phyloP scores from a whole-genome alignment of 1,284 basidiomycete genomes.

The Neolentinus lepideus region DNA sequence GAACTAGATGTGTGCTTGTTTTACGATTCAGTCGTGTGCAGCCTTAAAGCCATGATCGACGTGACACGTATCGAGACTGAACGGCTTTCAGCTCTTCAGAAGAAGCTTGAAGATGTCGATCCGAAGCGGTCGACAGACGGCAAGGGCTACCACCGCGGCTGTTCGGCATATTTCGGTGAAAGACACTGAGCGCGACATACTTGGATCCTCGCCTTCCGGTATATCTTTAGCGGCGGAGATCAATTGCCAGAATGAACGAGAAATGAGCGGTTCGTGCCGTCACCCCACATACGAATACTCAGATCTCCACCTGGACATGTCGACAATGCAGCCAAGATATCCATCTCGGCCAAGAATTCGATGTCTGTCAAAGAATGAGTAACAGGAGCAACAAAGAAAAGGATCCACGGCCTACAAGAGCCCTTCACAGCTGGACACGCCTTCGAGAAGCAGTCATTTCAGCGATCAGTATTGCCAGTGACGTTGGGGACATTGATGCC shows the following conservation, averaged over 20 bases:
- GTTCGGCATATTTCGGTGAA: neutral
- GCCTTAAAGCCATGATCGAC: too few relatives aligned
- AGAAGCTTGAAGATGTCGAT: conserved; percentile 5
- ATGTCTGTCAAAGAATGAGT: conserved; percentile 2
- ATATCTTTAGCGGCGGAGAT: neutral
- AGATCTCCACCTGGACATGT: conserved; percentile 9
- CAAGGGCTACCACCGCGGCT: neutral
- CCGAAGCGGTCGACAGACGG: conserved; percentile 6
- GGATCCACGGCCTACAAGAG: neutral
- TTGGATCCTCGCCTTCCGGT: conserved; percentile 5
- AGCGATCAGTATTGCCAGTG: too few relatives aligned
- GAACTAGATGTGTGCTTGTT: too few relatives aligned
- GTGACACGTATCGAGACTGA: neutral
- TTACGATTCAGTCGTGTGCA: too few relatives aligned
- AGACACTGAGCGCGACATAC: neutral
- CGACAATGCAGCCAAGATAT: conserved; percentile 6
- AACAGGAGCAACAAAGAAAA: too few relatives aligned
- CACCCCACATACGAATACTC: conserved; percentile 7
- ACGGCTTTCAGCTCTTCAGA: conserved; percentile 6
- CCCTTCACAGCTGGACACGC: conserved; percentile 12
- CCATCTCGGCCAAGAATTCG: conserved; percentile 9
- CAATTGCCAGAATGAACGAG: neutral
- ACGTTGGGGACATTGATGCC: too few relatives aligned
- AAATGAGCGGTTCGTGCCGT: neutral
- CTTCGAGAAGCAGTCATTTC: conserved; percentile 5